phyloP scores from a whole-genome alignment of 2,329 filamentous ascomycete species.

The Ramularia endophylla region DNA sequence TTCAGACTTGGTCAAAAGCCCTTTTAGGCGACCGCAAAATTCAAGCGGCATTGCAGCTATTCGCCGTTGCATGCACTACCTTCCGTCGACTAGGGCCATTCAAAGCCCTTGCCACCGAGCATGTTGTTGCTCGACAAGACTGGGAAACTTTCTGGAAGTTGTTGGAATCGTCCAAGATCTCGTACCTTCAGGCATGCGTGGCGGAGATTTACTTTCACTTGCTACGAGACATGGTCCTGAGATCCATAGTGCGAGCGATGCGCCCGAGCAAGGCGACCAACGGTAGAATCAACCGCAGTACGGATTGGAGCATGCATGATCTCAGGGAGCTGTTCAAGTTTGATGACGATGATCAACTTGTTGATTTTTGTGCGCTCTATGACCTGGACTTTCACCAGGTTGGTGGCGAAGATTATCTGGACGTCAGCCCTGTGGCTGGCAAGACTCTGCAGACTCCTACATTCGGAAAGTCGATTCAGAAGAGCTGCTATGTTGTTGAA shows the following conservation, averaged over 20 bases:
- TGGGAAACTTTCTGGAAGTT: constrained; percentile 54
- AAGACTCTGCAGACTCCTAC: constrained; percentile 26
- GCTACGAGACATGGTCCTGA: constrained; percentile 51
- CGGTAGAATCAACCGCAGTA: constrained; percentile 32
- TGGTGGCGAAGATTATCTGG: constrained; percentile 40
- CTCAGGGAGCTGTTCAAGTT: constrained; percentile 50
- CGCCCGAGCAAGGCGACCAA: constrained; percentile 6
- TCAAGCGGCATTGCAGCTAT: constrained; percentile 51
- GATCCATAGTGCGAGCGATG: constrained; percentile 30
- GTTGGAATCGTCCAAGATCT: constrained; percentile 49
- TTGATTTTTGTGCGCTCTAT: constrained; percentile 49
- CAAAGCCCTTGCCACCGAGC: constrained; percentile 39
- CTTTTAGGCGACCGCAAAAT: constrained; percentile 49
- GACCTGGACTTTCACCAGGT: constrained; percentile 46
- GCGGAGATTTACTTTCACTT: constrained; percentile 58
- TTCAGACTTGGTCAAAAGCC: constrained; percentile 50
- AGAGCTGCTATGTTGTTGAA: constrained; percentile 44
- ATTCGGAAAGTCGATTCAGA: constrained; percentile 37
- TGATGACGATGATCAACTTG: constrained; percentile 49
- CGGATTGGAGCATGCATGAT: constrained; percentile 52
- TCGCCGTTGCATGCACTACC: constrained; percentile 50
- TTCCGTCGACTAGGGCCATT: constrained; percentile 48
- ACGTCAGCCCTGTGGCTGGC: constrained; percentile 45
- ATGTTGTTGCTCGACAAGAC: constrained; percentile 53
- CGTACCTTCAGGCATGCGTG: constrained; percentile 59